Conservation (phyloP, 2,329 filamentous ascomycete genomes). For the Domatiomyces globalis region DNA sequence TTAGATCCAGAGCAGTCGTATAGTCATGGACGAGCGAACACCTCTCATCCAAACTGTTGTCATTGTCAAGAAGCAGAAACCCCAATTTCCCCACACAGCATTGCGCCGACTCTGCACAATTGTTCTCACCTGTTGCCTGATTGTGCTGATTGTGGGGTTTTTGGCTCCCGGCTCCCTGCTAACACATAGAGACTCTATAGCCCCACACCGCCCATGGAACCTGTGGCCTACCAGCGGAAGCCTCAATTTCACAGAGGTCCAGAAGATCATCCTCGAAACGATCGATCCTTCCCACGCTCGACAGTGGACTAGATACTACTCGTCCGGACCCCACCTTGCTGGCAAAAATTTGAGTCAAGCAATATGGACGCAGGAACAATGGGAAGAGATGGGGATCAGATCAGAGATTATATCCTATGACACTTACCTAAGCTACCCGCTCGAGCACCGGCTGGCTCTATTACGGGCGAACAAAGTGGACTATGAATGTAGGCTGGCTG, state of each 20-base stretch:
- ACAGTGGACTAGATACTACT: constrained; percentile 69
- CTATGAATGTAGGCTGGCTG: constrained; percentile 69
- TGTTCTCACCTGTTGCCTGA: constrained; percentile 26
- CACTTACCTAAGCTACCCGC: constrained; percentile 63
- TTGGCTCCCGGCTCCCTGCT: constrained; percentile 28
- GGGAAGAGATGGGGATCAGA: constrained; percentile 55
- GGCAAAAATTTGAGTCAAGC: constrained; percentile 67
- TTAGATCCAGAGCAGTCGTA: constrained; percentile 12
- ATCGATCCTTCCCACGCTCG: constrained; percentile 42
- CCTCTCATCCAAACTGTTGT: constrained; percentile 29
- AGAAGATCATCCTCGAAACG: constrained; percentile 39
- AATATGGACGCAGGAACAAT: constrained; percentile 59
- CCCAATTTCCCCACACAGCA: constrained; percentile 26
- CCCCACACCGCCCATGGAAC: constrained; percentile 13
- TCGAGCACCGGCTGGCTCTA: constrained; percentile 54
- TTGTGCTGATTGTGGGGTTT: constrained; percentile 28
- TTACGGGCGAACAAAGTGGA: constrained; percentile 45
- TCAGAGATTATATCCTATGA: constrained; percentile 54
- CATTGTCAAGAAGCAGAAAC: constrained; percentile 24
- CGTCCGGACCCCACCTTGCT: constrained; percentile 58
- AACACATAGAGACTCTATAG: constrained; percentile 10
- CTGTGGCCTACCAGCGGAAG: constrained; percentile 32
- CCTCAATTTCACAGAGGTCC: constrained; percentile 40
- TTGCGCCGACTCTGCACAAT: constrained; percentile 31
- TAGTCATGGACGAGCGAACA: constrained; percentile 21